phyloP scores from a whole-genome alignment of 768 basidiomycete species.

The Hericium coralloides region DNA sequence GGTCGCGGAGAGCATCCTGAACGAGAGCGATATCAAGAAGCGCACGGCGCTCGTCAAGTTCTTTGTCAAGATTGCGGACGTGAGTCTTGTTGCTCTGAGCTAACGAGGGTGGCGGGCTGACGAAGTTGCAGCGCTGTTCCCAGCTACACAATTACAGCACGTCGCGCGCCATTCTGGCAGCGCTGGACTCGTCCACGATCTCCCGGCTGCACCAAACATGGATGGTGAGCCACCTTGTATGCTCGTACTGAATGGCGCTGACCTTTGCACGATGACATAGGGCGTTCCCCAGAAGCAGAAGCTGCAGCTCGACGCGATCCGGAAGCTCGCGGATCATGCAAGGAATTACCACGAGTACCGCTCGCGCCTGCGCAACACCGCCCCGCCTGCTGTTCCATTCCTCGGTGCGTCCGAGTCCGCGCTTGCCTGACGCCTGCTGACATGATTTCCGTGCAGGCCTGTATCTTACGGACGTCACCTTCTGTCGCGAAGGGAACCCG shows the following conservation, averaged over 20 bases:
- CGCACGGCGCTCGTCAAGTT: constrained; percentile 74
- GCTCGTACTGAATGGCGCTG: background rate
- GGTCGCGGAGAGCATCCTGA: constrained; percentile 91
- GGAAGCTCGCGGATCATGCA: constrained; percentile 85
- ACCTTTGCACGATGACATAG: constrained; percentile 28
- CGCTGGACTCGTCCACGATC: constrained; percentile 93
- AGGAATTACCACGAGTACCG: constrained; percentile 92
- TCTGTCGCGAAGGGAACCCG: constrained; percentile 92
- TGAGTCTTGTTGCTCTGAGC: constrained; percentile 30
- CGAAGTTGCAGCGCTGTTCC: constrained; percentile 64
- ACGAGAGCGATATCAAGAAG: constrained; percentile 84
- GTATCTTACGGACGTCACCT: constrained; percentile 88
- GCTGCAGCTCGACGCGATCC: constrained; percentile 64
- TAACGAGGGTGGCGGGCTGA: background rate
- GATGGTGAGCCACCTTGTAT: constrained; percentile 50
- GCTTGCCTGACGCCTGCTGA: constrained; percentile 5
- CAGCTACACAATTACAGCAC: constrained; percentile 86
- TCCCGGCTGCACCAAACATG: constrained; percentile 89
- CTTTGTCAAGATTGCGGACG: constrained; percentile 90
- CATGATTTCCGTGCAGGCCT: constrained; percentile 39
- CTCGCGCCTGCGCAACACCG: constrained; percentile 74
- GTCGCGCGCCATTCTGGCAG: constrained; percentile 85
- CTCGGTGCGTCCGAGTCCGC: constrained; percentile 45
- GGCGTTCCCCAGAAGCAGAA: constrained; percentile 82
- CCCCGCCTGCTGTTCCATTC: constrained; percentile 91